Evolutionary conservation across 225 moss, liverwort and hornwort genomes (phyloP), one percentile per base, ranked within the genome.

Genomic region (Polytrichum commune): DNA sequence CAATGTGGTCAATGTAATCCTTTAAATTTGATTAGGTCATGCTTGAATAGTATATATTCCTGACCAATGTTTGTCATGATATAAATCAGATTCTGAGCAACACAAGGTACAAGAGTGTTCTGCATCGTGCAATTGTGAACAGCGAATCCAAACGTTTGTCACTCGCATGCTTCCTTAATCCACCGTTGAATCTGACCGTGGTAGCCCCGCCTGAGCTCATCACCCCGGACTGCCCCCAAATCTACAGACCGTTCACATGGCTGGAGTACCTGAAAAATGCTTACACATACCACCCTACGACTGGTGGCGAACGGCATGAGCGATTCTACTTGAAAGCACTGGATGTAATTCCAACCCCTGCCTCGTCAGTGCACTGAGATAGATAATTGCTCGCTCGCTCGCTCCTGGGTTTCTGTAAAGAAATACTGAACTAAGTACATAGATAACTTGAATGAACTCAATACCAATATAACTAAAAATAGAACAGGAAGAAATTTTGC

Each of bases 61-160:
- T 46, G 13, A 46, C 46, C 13, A 46, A 46, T 46, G 3, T 10
- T 38, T 46, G 13, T 16, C 46, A 46, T 46, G 46, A 46, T 58
- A 18, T 10, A 9, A 1, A 19, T n/a, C 65, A 81, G 81, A 71
- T 76, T 38, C 32, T 81, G 72, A 77, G 72, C 63, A 81, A 81
- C 68, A 69, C 68, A 22, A 72, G 72, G 22, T 81, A 73, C 63
- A 77, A 64, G 55, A 81, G 81, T 69, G 76, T 76, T 16, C 27
- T 76, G 62, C 81, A 81, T 27, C 67, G 77, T 26, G 76, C 72
- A 63, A n/a, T 81, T 61, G 81, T 81, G 73, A 76, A 81, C 76
- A 69, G 58, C 54, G 60, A 68, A 16, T 72, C 57, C 5, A 60
- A 76, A 54, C 72, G 81, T 27, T 61, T 81, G 16, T 81, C 81